Evolutionary conservation across 169 alveolate species (phyloP).

Genomic region (Plasmodium vinckei): DNA sequence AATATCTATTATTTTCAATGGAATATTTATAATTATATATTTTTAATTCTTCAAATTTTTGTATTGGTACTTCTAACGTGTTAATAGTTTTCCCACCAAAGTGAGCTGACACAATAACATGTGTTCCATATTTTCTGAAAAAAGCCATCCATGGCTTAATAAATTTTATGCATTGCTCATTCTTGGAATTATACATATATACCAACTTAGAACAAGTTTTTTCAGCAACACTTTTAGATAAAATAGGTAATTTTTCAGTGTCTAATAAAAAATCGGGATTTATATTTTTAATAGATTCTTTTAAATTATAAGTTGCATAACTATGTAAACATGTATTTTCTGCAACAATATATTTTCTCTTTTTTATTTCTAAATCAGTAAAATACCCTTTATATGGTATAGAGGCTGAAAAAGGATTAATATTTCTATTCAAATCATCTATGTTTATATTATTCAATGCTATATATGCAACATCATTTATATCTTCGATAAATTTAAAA

Average conservation of each 20-base stretch:
- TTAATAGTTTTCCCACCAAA: constrained; percentile 57
- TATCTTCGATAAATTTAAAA: constrained; percentile 42
- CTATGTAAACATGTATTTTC: constrained; percentile 45
- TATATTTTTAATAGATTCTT: constrained; percentile 33
- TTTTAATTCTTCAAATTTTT: constrained; percentile 35
- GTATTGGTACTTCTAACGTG: constrained; percentile 31
- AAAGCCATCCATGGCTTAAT: constrained; percentile 80
- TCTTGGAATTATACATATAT: constrained; percentile 1
- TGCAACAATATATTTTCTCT: constrained; percentile 55
- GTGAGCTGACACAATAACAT: constrained; percentile 68
- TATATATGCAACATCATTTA: constrained; percentile 48
- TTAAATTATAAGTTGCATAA: constrained; percentile 39
- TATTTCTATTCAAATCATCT: constrained; percentile 28
- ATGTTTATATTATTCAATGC: constrained; percentile 64
- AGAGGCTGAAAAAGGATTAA: constrained; percentile 68
- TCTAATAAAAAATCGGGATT: constrained; percentile 38
- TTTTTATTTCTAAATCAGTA: constrained; percentile 58
- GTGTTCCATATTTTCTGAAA: constrained; percentile 84
- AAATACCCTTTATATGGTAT: constrained; percentile 63
- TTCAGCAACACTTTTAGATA: constrained; percentile 3
- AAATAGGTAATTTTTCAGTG: constrained; percentile 55
- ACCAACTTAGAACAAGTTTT: constrained; percentile 5
- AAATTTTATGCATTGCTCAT: constrained; percentile 46
- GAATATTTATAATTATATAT: constrained; percentile 64
- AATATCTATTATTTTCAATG: constrained; percentile 21